Evolutionary conservation across 305 asterid species (phyloP), one percentile per base, ranked within the genome.

Genomic region (Rubia tinctorum): DNA sequence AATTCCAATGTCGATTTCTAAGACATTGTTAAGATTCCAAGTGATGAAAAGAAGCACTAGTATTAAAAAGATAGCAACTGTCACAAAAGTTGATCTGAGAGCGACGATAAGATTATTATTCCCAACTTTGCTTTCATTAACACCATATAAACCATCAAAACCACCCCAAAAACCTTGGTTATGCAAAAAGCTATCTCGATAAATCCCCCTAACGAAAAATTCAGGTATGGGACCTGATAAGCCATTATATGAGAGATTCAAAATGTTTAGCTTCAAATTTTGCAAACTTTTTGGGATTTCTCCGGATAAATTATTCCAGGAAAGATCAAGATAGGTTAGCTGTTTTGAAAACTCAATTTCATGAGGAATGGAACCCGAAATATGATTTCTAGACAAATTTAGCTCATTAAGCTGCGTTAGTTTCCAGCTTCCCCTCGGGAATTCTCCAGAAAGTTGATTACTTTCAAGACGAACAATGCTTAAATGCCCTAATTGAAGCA

Each of bases 251-350:
- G 98, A 93, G 59, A 91, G 79, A 74, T 93, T 93, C 9, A 91
- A 80, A 63, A n/a, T 72, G 74, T 86, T 90, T 47, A 93, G 94
- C 87, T 82, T 90, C 82, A 93, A 74, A 76, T 85, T 88, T 86
- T 88, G 87, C 79, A 93, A 67, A 25, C 82, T 69, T 30, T 75
- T 11, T 0, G 98, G 97, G 71, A 93, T 86, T 10, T 3, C 34
- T 18, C 98, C 97, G 0, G 88, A 82, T 15, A 93, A 83, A 12
- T 67, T 69, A 68, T 93, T 93, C 61, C 51, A 64, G 0, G 98
- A 93, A 71, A 93, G 96, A 73, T 93, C 98, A 5, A 93, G 96
- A 72, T 90, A 91, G 79, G 89, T 91, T 22, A 93, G 88, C 60
- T 81, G 90, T 2, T 85, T 84, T 73, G 90, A 77, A 66, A 64